Percentiles rank a stretch among this genome's conserved stretches.
Conservation (phyloP, 768 basidiomycete species). For the Hericium erinaceus region DNA sequence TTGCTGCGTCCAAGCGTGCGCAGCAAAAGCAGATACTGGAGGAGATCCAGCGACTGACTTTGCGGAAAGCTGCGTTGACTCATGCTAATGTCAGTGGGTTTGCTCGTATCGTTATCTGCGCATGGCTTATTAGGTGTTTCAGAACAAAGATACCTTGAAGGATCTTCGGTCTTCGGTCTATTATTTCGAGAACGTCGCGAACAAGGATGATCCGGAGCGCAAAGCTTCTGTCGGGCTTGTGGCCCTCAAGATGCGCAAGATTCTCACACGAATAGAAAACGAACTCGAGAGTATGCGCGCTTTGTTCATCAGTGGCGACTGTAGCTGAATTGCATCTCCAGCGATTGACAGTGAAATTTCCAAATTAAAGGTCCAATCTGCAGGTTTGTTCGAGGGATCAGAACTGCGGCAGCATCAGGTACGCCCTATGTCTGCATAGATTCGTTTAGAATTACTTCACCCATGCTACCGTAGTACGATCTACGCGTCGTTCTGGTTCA, state of each 20-base stretch:
- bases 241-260: slow-evolving; percentile 40
- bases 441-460: neutral
- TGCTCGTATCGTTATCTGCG: neutral
- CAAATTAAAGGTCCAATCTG: slow-evolving; percentile 33
- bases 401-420: slow-evolving; percentile 58
- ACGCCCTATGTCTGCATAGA: slow-evolving; percentile 12
- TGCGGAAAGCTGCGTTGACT: slow-evolving; percentile 38
- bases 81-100: slow-evolving; percentile 42
- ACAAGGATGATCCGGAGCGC: slow-evolving; percentile 39
- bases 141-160: slow-evolving; percentile 58
- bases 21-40: slow-evolving; percentile 31
- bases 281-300: slow-evolving; percentile 41
- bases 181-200: slow-evolving; percentile 64
- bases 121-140: neutral
- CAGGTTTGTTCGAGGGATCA: slow-evolving; percentile 46
- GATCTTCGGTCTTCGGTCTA: slow-evolving; percentile 53
- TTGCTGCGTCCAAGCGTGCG: slow-evolving; percentile 27
- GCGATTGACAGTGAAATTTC: slow-evolving; percentile 44
- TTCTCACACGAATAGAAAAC: slow-evolving; percentile 41
- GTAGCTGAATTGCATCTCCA: slow-evolving; percentile 18
- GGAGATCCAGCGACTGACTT: slow-evolving; percentile 38
- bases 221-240: slow-evolving; percentile 32
- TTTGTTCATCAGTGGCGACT: neutral
- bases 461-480: slow-evolving; percentile 49
- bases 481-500: slow-evolving; percentile 71